A percentile compares a stretch with the other conserved stretches of the same genome.
Conservation (phyloP, 306 rosid species). For the Spatholobus suberectus region DNA sequence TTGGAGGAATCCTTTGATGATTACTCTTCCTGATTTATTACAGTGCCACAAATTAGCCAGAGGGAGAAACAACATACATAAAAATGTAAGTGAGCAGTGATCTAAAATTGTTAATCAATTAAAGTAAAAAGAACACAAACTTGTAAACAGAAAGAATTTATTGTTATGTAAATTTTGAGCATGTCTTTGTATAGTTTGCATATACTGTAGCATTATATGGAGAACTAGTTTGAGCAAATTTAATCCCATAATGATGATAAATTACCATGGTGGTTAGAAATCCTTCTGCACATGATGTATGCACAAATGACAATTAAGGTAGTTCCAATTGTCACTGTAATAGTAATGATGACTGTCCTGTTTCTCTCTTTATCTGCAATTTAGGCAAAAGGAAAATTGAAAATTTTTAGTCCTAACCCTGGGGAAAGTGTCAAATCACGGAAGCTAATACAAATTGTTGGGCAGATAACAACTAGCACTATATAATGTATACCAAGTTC, state of each 20-base stretch:
- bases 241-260: background rate
- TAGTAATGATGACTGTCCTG: background rate
- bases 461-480: background rate
- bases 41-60: background rate
- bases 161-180: background rate
- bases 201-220: background rate
- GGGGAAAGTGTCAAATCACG: background rate
- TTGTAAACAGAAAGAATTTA: background rate
- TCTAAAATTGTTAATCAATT: background rate
- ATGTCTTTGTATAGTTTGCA: background rate
- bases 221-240: background rate
- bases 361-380: slow-evolving; percentile 15
- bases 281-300: slow-evolving; percentile 12
- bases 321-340: slow-evolving; percentile 28
- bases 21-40: background rate
- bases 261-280: background rate
- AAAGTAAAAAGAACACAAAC: background rate
- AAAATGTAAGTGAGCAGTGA: too few species aligned
- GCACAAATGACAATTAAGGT: background rate
- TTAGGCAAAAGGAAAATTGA: background rate
- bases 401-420: background rate
- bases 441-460: background rate
- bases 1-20: background rate
- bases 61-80: background rate
- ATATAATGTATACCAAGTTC: slow-evolving; percentile 20